Base-by-base conservation (phyloP, 148 eudicot species). In the Cornus florida region DNA sequence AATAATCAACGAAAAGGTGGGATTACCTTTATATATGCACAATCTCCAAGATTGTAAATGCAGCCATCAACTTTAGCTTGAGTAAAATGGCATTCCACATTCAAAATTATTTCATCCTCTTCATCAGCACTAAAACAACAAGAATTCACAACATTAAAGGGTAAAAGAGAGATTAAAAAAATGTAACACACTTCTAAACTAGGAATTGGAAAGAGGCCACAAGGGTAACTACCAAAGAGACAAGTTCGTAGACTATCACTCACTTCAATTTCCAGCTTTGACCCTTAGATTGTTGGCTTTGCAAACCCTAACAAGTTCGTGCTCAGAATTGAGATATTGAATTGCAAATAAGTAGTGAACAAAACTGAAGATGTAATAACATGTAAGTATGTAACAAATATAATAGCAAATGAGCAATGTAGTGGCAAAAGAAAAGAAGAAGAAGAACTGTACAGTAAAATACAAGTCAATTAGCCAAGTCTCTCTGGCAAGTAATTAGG, bases 21-120 rank as follows among this genome's bases (percentile, higher is more conserved):
- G 72, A 76, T 85, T 78, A 95, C 98, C 97, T 92, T 87, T 81
- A 95, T 83, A 75, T 82, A 86, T 38, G 91, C 97, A 88, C 94
- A 95, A 80, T 95, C 97, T 79, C 93, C 97, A 23, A 95, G 85
- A 75, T 84, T 74, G 57, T 88, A 90, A 73, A 80, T 81, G 79
- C 82, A 75, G 39, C 81, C 82, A 76, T 77, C 85, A 76, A 92
- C 83, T 71, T 84, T 83, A 75, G 99, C 97, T 85, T 82, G 89
- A 81, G 86, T 82, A 75, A 88, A 93, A 83, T 95, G 99, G 81
- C 90, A 88, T 76, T 87, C 82, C 43, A 93, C 93, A 81, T 89
- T 85, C 81, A 90, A 75, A 84, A 91, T 85, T 22, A 91, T 87
- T 79, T 93, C 93, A 60, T 92, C 95, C 77, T 92, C 99, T 74